Conservation (phyloP, 768 basidiomycete species). For the Mycena polygramma region DNA sequence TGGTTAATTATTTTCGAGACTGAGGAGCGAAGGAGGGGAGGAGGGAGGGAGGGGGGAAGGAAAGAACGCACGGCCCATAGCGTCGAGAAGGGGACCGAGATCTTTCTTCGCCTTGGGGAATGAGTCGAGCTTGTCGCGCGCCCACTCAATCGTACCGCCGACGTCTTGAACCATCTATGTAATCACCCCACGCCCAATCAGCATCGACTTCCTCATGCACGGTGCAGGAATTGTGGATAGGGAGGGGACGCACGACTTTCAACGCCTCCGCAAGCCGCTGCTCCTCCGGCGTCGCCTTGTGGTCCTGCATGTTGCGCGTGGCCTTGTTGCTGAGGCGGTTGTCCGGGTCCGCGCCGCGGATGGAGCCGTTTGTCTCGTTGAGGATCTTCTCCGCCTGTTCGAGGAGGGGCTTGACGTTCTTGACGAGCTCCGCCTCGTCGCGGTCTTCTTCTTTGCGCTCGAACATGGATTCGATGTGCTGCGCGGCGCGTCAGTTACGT, state of each 20-base stretch:
- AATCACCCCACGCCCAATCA: too few species aligned
- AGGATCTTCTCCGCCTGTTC: slow-evolving; percentile 33
- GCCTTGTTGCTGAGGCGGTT: slow-evolving; percentile 50
- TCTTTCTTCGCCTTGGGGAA: slow-evolving; percentile 56
- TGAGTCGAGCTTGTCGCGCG: slow-evolving; percentile 50
- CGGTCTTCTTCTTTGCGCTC: slow-evolving; percentile 7
- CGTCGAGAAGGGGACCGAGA: slow-evolving; percentile 54
- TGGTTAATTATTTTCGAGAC: too few species aligned
- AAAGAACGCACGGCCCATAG: slow-evolving; percentile 46
- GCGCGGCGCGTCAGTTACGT: too few species aligned
- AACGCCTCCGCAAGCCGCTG: slow-evolving; percentile 54
- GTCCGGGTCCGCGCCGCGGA: slow-evolving; percentile 54
- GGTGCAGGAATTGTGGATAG: too few species aligned
- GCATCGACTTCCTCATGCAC: too few species aligned
- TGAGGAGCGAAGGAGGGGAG: too few species aligned
- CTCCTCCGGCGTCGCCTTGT: slow-evolving; percentile 43
- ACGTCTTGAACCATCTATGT: slow-evolving; percentile 53
- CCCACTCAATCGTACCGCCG: slow-evolving; percentile 55
- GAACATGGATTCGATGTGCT: slow-evolving; percentile 52
- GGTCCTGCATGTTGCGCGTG: slow-evolving; percentile 46
- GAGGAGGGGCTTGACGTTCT: not conserved
- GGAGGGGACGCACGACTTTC: slow-evolving; percentile 33
- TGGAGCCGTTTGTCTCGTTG: slow-evolving; percentile 53
- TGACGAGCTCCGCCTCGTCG: slow-evolving; percentile 4
- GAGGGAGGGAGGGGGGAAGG: too few species aligned